Evolutionary conservation across 805 yeast genomes (phyloP), one percentile per base, ranked within the genome.

Genomic region (Yarrowia sp.): DNA sequence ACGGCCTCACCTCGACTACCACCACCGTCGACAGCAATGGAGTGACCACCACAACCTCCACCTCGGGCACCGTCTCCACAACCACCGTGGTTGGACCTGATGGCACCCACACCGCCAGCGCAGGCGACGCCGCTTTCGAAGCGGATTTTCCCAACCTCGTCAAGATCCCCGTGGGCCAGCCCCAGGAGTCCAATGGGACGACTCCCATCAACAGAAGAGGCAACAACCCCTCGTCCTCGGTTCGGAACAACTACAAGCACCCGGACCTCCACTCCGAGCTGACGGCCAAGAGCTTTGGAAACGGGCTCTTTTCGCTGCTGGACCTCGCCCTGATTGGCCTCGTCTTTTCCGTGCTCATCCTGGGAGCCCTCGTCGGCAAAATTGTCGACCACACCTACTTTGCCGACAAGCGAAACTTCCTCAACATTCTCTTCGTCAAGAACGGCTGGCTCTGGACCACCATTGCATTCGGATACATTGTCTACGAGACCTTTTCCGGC

Each of bases 391-490:
- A 51, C 13, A 65, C 72, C 25, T 77, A 76, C 62, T 76, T 77
- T 63, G 66, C 73, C 38, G 55, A 67, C 53, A 90, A 89, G 74
- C 79, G 81, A 56, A 90, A 90, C 70, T 31, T 90, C 16, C 70
- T 92, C 64, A 93, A 93, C 72, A 80, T 79, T 19, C 49, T 80
- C 6, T 89, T 94, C 71, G 97, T 93, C 36, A 94, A 93, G 69
- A 80, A 79, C 24, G 98, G 97, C 1, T 94, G 98, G 98, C 78
- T 83, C 14, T 94, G 97, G 98, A 91, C 96, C 0, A 72, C 84
- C 0, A 5, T 80, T 4, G 78, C 79, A 3, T 79, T 63, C 21
- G 39, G 62, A 39, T 46, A 25, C 25, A 27, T 31, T 41, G 22
- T 55, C 25, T 24, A 24, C 33, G 42, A 39, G 47, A 39, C 38